These are phyloP conservation scores for Actinomortierella wolfii DNA, from an alignment of 371 early-diverging fungal species.

Conservation along the genomic window DNA sequence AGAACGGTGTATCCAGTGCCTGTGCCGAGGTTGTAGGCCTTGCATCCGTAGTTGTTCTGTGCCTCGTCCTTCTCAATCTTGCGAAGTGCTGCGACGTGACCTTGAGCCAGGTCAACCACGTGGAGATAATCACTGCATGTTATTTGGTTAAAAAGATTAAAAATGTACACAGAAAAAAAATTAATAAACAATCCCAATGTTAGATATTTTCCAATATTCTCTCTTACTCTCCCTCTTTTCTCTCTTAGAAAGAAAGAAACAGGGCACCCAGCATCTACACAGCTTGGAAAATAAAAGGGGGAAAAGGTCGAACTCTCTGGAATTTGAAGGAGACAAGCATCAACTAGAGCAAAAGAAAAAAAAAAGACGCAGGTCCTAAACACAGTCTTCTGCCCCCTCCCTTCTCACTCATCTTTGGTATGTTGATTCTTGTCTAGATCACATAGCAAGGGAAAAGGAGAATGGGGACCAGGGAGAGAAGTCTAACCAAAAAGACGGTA, in stretches of 20 bases:
- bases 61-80: constrained; percentile 54
- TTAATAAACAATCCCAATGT: not conserved
- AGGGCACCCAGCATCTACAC: no score
- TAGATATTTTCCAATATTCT: not conserved
- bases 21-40: constrained; percentile 85
- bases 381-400: no score
- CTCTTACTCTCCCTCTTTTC: not conserved
- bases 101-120: constrained; percentile 85
- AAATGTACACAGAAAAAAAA: not conserved
- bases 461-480: not conserved
- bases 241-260: not conserved
- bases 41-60: constrained; percentile 56
- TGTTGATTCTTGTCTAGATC: no score
- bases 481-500: not conserved
- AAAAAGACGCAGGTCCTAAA: not conserved
- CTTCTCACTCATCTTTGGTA: no score
- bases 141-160: not conserved
- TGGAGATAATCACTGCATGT: constrained; percentile 80
- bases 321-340: not conserved
- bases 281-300: no score
- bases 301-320: not conserved
- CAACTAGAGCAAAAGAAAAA: constrained; percentile 3
- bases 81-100: constrained; percentile 81
- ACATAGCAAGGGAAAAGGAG: not conserved
- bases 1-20: constrained; percentile 87